These are phyloP conservation scores for Orbilia blumenaviensis DNA, from an alignment of 2,329 filamentous ascomycete species.

Conservation along the genomic window DNA sequence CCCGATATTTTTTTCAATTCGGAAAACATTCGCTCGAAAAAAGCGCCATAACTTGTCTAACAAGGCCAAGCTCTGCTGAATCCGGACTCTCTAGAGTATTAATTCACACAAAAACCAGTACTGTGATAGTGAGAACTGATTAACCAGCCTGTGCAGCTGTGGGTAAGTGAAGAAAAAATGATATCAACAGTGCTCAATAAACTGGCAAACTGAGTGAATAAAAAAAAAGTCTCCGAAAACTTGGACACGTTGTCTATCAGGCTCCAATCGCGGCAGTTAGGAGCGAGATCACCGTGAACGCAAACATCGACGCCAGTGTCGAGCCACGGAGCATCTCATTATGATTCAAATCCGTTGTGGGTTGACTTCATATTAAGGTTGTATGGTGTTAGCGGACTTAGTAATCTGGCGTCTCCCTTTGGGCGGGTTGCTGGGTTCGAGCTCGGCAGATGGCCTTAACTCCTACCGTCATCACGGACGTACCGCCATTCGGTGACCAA, in stretches of 20 bases:
- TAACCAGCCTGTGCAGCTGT: too few species aligned
- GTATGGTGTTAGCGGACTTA: conserved; percentile 49
- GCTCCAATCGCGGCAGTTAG: conserved; percentile 28
- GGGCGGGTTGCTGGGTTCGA: background rate
- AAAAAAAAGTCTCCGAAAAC: conserved; percentile 36
- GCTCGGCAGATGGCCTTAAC: conserved; percentile 28
- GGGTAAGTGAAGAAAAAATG: background rate
- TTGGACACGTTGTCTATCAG: conserved; percentile 5
- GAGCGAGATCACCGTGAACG: conserved; percentile 9
- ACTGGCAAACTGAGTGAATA: background rate
- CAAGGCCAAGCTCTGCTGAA: background rate
- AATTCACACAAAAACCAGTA: too few species aligned
- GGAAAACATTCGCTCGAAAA: conserved; percentile 5
- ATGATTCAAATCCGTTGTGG: conserved; percentile 30
- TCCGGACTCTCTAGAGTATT: background rate
- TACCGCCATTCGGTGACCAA: conserved; percentile 13
- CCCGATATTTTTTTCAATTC: background rate
- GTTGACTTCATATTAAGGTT: conserved; percentile 34
- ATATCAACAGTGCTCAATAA: background rate
- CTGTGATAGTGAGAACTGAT: background rate
- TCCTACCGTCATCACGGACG: conserved; percentile 16
- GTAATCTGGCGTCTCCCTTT: conserved; percentile 14
- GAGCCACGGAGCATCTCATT: conserved; percentile 18
- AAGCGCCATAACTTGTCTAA: background rate
- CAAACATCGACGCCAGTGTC: conserved; percentile 3